These are phyloP conservation scores for Jimgerdemannia flammicorona DNA, from an alignment of 192 early-diverging fungal genomes.

Conservation along the genomic window DNA sequence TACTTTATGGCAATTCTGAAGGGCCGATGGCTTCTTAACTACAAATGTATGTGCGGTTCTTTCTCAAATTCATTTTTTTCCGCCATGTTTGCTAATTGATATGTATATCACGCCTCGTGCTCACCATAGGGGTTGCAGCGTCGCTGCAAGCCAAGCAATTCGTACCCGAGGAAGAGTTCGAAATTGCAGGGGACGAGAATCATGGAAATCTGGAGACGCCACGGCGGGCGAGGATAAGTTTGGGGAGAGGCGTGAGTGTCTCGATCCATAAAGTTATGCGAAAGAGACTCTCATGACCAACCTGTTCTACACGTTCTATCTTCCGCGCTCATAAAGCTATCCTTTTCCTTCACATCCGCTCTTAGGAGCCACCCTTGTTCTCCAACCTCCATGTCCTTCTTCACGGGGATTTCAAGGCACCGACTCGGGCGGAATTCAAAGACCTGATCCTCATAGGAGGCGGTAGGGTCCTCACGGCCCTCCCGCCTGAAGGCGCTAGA, in stretches of 20 bases:
- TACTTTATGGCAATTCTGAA: conserved; percentile 2
- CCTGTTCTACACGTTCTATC: neutral
- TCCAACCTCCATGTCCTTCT: neutral
- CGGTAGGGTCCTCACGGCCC: neutral
- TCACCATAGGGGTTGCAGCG: neutral
- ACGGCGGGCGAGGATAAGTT: conserved; percentile 1
- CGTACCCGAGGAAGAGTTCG: neutral
- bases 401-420: neutral
- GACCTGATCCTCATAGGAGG: neutral
- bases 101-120: neutral
- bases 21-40: neutral
- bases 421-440: neutral
- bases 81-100: neutral
- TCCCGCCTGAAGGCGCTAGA: neutral
- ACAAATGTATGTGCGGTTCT: neutral
- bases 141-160: conserved; percentile 2
- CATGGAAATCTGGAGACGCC: neutral
- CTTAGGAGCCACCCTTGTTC: neutral
- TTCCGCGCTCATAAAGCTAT: neutral
- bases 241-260: neutral
- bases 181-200: conserved; percentile 3
- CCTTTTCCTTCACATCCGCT: neutral
- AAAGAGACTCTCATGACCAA: no score
- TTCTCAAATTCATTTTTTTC: neutral
- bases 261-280: neutral